Evolutionary conservation across 352 stramenopile species (phyloP).

Genomic region (Globisporangium lucens): DNA sequence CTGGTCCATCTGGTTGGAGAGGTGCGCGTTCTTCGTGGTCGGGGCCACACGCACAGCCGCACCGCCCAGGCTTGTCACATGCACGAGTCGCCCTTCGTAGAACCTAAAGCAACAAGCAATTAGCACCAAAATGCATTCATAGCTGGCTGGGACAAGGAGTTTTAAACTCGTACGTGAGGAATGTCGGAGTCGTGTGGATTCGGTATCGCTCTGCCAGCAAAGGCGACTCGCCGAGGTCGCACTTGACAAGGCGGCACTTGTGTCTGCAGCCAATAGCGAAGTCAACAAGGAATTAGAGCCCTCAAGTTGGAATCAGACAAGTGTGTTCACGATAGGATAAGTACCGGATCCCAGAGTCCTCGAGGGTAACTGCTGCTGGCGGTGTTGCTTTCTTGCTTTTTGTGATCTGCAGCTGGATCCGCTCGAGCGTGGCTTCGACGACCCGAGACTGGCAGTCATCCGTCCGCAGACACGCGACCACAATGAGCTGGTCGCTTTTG

Average conservation of each 20-base stretch:
- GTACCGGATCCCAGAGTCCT: constrained; percentile 10
- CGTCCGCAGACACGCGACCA: constrained; percentile 62
- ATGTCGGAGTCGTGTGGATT: constrained; percentile 70
- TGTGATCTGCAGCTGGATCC: constrained; percentile 41
- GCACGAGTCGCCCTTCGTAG: constrained; percentile 53
- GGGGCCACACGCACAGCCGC: constrained; percentile 44
- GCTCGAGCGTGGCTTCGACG: constrained; percentile 52
- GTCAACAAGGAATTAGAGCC: too few species aligned
- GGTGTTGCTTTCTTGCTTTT: constrained; percentile 3
- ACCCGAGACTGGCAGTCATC: constrained; percentile 61
- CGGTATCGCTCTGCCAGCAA: constrained; percentile 56
- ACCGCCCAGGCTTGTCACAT: constrained; percentile 62
- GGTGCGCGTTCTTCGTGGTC: constrained; percentile 52
- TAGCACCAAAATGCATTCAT: background rate
- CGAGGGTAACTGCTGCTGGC: background rate
- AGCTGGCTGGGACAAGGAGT: background rate
- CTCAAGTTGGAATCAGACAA: too few species aligned
- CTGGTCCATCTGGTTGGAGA: constrained; percentile 52
- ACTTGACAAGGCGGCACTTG: constrained; percentile 67
- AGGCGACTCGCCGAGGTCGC: constrained; percentile 63
- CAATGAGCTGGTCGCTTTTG: constrained; percentile 45
- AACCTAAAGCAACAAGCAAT: constrained; percentile 32
- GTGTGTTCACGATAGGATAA: too few species aligned
- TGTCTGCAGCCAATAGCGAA: constrained; percentile 3
- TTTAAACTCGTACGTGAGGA: constrained; percentile 48